phyloP scores from a whole-genome alignment of 192 early-diverging fungal species.

The Obelidium mucronatum region DNA sequence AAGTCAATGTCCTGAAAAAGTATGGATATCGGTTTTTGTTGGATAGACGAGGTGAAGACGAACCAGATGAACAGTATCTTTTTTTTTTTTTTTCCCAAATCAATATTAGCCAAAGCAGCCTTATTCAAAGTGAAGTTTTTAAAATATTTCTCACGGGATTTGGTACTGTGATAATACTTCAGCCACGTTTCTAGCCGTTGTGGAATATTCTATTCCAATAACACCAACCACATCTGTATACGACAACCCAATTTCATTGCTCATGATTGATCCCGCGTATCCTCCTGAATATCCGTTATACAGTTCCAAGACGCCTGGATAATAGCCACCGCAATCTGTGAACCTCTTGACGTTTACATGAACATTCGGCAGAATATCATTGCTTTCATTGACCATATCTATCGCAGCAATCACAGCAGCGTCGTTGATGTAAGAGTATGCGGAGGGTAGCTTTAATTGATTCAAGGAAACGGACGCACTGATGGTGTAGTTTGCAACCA shows the following conservation, averaged over 20 bases:
- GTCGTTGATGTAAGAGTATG: background rate
- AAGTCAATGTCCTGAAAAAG: background rate
- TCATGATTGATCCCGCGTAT: background rate
- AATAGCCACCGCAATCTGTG: background rate
- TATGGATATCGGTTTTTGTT: background rate
- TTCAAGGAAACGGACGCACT: background rate
- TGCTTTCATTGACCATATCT: background rate
- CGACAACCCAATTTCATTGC: background rate
- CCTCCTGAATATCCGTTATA: conserved; percentile 5
- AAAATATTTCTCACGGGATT: no score
- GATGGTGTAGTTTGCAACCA: conserved; percentile 1
- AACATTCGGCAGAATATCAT: background rate
- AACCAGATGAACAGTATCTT: background rate
- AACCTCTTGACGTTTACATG: conserved; percentile 6
- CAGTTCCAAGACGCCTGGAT: background rate
- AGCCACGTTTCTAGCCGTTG: background rate
- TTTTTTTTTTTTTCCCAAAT: no score
- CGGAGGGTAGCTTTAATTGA: background rate
- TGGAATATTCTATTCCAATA: background rate
- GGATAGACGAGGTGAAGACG: background rate
- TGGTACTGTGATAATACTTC: background rate
- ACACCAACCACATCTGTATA: conserved; percentile 7
- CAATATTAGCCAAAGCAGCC: no score
- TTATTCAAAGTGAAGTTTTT: no score
- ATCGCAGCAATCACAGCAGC: background rate